Base-by-base conservation (phyloP, 1,139 yeast genomes). In the Geotrichum aggregatum region DNA sequence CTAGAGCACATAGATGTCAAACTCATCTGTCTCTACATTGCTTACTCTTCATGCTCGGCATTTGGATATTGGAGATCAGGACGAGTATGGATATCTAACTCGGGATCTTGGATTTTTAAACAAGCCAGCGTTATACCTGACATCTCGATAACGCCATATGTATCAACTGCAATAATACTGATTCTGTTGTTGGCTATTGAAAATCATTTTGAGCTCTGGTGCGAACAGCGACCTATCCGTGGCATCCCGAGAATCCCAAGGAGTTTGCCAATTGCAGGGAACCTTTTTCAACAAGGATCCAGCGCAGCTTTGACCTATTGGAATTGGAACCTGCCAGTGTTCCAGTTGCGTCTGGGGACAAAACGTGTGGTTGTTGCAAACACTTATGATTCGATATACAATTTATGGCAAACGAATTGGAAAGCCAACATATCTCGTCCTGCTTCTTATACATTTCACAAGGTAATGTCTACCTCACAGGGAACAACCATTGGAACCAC, bases 401-500 rank as follows among this genome's bases (percentile, higher is more conserved):
- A 71, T 30, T 66, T 86, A 3, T 84, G 88, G 87, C 63, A 72
- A 18, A 75, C 73, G 33, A 73, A 77, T 58, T 71, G 82, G 36
- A 66, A 72, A 34, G 77, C 83, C 1, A 78, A 78, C 57, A 81
- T 80, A 58, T 85, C 94, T 1, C 69, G 95, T 43, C 94, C 95
- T 0, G 66, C 75, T 24, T 72, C 77, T 52, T 78, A 80, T 65
- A 83, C 89, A 0, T 86, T 86, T 67, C 94, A 86, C 66, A 71
- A 75, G 30, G 71, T 85, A 7, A 78, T 85, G 1, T 82, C 89
- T 0, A 68, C 76, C 3, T 75, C 83, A 0, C 84, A 80, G 53
- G 56, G 56, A 2, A 80, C 77, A 57, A 86, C 95, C 0, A 76
- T 86, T 28, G 95, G 95, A 0, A 83, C 94, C 0, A 84, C 92